Evolutionary conservation across 1,284 basidiomycete genomes (phyloP).

Genomic region (Polyporus tsugae): DNA sequence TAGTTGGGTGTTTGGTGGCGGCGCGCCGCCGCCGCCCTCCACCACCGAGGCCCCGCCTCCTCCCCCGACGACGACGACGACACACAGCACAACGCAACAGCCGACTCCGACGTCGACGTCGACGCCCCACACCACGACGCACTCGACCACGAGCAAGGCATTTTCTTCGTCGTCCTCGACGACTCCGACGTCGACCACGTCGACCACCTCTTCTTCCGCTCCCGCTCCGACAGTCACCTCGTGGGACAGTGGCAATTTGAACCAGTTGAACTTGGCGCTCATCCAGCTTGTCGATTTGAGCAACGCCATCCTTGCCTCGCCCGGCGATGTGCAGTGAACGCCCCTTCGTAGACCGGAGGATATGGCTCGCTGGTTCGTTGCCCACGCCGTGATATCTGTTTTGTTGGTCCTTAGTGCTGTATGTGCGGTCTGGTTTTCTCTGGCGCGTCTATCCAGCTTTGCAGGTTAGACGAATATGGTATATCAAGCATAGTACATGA

Average conservation of each 20-base stretch:
- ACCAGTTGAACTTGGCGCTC: constrained; percentile 35
- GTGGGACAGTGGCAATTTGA: constrained; percentile 34
- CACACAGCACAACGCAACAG: constrained; percentile 20
- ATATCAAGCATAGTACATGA: background rate
- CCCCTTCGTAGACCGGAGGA: background rate
- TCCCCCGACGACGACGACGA: constrained; percentile 16
- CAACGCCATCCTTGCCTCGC: constrained; percentile 3
- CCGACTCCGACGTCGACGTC: constrained; percentile 26
- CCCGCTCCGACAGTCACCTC: constrained; percentile 19
- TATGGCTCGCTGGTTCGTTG: background rate
- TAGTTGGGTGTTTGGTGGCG: constrained; percentile 33
- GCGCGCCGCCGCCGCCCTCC: constrained; percentile 22
- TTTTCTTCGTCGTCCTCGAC: constrained; percentile 7
- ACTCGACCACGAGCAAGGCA: background rate
- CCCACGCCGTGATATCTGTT: background rate
- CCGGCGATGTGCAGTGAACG: constrained; percentile 4
- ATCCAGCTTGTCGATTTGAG: constrained; percentile 30
- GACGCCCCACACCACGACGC: constrained; percentile 20
- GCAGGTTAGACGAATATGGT: background rate
- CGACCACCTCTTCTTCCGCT: constrained; percentile 16
- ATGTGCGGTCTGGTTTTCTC: background rate
- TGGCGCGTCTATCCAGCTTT: background rate
- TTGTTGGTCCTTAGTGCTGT: background rate
- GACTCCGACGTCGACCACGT: constrained; percentile 13
- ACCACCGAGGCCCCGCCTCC: constrained; percentile 10